Conservation (phyloP, 2,329 filamentous ascomycete genomes). For the Epichloe hybrida region DNA sequence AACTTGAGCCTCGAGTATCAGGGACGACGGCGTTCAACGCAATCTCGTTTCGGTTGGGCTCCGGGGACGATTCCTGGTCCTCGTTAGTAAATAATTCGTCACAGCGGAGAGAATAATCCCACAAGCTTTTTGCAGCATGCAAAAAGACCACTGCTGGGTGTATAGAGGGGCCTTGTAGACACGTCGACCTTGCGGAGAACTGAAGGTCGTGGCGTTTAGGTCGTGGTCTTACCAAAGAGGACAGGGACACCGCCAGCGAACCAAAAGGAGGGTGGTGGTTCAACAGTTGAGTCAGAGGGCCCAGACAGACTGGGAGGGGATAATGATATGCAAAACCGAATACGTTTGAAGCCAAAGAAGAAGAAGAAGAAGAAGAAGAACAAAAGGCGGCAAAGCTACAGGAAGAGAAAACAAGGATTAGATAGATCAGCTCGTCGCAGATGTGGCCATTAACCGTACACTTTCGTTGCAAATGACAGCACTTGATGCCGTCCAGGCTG, state of each 20-base stretch:
- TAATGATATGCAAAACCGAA: neutral
- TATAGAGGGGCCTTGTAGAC: neutral
- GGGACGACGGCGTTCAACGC: neutral
- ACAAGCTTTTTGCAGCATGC: neutral
- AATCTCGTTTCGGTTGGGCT: conserved; percentile 15
- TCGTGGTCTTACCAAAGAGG: conserved; percentile 3
- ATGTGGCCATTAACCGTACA: neutral
- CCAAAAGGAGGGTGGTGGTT: conserved; percentile 1
- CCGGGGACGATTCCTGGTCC: conserved; percentile 8
- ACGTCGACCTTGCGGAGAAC: neutral
- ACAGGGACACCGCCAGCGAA: neutral
- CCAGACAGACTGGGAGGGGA: neutral
- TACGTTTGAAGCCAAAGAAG: neutral
- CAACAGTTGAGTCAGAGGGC: neutral
- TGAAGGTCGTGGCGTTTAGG: neutral
- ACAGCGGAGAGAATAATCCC: neutral
- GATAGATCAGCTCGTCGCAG: conserved; percentile 1
- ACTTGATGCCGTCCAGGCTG: conserved; percentile 11
- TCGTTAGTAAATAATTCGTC: conserved; percentile 11
- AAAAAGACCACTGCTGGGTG: neutral
- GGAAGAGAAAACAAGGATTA: neutral
- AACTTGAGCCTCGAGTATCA: neutral
- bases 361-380: neutral
- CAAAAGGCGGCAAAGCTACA: neutral
- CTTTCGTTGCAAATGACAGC: conserved; percentile 19